phyloP scores from a whole-genome alignment of 1,284 basidiomycete genomes.

The Sanghuangporus sanghuang region DNA sequence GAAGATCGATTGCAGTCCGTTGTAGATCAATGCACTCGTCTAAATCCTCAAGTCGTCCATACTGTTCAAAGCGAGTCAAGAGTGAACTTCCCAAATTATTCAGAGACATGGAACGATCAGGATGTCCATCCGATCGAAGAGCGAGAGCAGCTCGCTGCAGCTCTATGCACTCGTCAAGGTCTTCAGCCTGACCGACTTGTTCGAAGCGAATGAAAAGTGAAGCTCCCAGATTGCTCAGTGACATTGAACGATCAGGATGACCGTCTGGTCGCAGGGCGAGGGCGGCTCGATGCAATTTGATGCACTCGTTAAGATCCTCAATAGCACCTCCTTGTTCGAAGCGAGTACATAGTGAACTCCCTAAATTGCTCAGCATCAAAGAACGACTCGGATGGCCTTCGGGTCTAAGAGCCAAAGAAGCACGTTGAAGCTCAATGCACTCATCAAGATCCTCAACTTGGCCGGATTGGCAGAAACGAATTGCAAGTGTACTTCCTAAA shows the following conservation, averaged over 20 bases:
- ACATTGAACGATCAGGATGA: neutral
- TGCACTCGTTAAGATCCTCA: too few relatives aligned
- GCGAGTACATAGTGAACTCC: too few relatives aligned
- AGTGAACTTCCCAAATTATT: neutral
- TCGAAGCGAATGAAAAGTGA: neutral
- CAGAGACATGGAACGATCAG: neutral
- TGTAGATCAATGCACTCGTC: neutral
- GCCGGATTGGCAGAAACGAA: too few relatives aligned
- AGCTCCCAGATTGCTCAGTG: neutral
- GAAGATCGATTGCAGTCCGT: neutral
- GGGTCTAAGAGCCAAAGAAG: too few relatives aligned
- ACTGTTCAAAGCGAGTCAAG: conserved; percentile 9
- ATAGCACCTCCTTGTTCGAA: too few relatives aligned
- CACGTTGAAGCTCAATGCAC: too few relatives aligned
- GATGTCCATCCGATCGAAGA: neutral
- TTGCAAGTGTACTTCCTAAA: too few relatives aligned
- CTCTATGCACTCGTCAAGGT: neutral
- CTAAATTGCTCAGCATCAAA: too few relatives aligned
- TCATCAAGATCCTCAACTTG: too few relatives aligned
- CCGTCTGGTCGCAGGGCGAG: neutral
- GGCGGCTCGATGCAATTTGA: neutral
- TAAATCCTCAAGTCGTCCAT: conserved; percentile 17
- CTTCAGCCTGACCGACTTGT: neutral
- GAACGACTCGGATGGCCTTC: too few relatives aligned
- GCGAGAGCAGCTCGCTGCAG: neutral